These are phyloP conservation scores for Rhodotorula sp. DNA, from an alignment of 1,284 basidiomycete species.

Conservation along the genomic window DNA sequence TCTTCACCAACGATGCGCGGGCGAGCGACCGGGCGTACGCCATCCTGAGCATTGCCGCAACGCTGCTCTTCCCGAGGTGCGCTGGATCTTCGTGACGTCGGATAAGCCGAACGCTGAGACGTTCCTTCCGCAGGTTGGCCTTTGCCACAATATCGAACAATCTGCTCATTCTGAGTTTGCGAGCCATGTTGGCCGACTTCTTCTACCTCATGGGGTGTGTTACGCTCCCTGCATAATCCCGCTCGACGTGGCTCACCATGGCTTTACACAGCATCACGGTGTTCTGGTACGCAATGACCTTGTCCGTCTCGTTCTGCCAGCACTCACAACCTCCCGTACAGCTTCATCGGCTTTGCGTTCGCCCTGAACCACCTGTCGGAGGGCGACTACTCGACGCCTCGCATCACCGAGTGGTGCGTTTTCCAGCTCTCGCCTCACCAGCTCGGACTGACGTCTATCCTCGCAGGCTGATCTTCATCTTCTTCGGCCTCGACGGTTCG, in stretches of 20 bases:
- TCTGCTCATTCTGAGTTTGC: slow-evolving; percentile 51
- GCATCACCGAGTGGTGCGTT: slow-evolving; percentile 39
- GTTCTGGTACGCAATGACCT: slow-evolving; percentile 27
- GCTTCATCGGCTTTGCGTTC: slow-evolving; percentile 42
- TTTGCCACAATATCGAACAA: slow-evolving; percentile 52
- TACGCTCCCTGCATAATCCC: slow-evolving; percentile 13
- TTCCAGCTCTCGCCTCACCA: not conserved
- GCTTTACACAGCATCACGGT: slow-evolving; percentile 32
- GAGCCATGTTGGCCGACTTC: slow-evolving; percentile 52
- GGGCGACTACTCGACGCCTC: slow-evolving; percentile 31
- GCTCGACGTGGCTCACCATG: not conserved
- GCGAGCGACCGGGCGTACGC: slow-evolving; percentile 49
- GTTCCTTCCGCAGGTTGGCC: slow-evolving; percentile 45
- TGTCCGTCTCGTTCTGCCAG: not conserved
- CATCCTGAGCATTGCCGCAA: slow-evolving; percentile 48
- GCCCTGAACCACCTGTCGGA: slow-evolving; percentile 43
- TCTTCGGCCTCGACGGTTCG: slow-evolving; percentile 42
- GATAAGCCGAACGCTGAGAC: not conserved
- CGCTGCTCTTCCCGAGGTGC: slow-evolving; percentile 48
- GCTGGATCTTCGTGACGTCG: not conserved
- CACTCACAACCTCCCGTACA: not conserved
- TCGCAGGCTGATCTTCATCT: slow-evolving; percentile 40
- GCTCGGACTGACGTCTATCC: too few relatives aligned
- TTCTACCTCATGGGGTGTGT: slow-evolving; percentile 48
- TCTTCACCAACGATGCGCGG: slow-evolving; percentile 43